phyloP scores from a whole-genome alignment of 352 stramenopile genomes.

The Phytophthora megakarya region DNA sequence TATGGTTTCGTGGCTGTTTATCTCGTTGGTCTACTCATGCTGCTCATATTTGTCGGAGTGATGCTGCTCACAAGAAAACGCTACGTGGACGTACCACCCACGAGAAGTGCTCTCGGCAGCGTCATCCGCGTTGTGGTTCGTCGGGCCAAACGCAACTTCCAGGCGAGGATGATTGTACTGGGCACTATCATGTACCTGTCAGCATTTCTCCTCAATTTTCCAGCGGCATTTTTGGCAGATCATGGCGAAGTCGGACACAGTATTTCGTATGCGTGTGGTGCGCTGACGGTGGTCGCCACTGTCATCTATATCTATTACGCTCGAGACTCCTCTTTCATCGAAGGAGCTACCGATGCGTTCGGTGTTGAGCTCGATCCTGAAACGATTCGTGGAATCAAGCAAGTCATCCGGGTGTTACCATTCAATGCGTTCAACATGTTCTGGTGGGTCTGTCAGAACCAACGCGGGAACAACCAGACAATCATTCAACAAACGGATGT shows the following conservation, averaged over 20 bases:
- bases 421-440: slow-evolving; percentile 59
- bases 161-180: slow-evolving; percentile 42
- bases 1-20: slow-evolving; percentile 61
- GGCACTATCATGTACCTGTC: slow-evolving; percentile 44
- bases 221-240: slow-evolving; percentile 53
- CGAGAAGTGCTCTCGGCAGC: slow-evolving; percentile 47
- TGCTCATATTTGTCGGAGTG: slow-evolving; percentile 46
- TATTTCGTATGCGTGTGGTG: slow-evolving; percentile 52
- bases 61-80: slow-evolving; percentile 47
- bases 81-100: slow-evolving; percentile 56
- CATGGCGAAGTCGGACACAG: slow-evolving; percentile 41
- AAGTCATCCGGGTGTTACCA: slow-evolving; percentile 38
- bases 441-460: slow-evolving; percentile 63
- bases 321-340: slow-evolving; percentile 51
- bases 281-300: slow-evolving; percentile 39
- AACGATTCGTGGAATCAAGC: slow-evolving; percentile 56
- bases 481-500: slow-evolving; percentile 73
- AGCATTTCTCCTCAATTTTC: slow-evolving; percentile 59
- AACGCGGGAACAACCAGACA: slow-evolving; percentile 66
- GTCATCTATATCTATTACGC: slow-evolving; percentile 57
- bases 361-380: slow-evolving; percentile 48
- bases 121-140: slow-evolving; percentile 46
- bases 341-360: slow-evolving; percentile 42
- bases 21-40: slow-evolving; percentile 50
- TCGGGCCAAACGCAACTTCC: slow-evolving; percentile 31